A percentile compares a stretch with the other conserved stretches of the same genome.
Conservation (phyloP, 129 eudicot genomes). For the Saposhnikovia divaricata region DNA sequence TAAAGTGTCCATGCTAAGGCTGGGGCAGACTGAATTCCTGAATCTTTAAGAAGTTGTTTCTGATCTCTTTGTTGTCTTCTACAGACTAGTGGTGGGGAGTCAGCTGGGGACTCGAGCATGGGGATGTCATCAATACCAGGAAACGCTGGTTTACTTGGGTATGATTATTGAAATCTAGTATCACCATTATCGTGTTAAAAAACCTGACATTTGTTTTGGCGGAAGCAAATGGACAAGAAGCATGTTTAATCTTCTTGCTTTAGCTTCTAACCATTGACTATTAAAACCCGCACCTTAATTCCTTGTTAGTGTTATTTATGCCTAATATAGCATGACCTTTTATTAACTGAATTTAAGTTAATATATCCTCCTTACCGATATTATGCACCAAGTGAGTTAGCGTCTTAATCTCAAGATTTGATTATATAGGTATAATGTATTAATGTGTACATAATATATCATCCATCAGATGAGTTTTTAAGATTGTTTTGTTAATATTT, state of each 20-base stretch:
- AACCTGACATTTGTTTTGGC: no score
- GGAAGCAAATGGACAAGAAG: no score
- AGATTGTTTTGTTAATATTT: not conserved
- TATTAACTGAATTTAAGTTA: not conserved
- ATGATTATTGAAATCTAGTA: conserved; percentile 8
- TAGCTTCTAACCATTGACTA: not conserved
- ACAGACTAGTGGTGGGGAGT: conserved; percentile 58
- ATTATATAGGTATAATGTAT: not conserved
- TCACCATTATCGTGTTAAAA: no score
- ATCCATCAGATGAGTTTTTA: not conserved
- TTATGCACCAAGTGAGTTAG: not conserved
- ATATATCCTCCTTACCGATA: not conserved
- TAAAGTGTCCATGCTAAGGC: not conserved
- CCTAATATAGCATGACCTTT: not conserved
- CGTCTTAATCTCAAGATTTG: not conserved
- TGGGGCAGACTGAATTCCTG: not conserved
- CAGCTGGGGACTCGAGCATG: conserved; percentile 35
- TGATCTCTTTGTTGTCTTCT: conserved; percentile 12
- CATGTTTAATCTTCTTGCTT: not conserved
- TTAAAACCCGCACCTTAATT: not conserved
- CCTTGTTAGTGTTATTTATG: not conserved
- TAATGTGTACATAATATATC: not conserved
- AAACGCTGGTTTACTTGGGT: conserved; percentile 96
- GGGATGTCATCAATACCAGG: conserved; percentile 62
- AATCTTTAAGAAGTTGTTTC: not conserved